phyloP scores from a whole-genome alignment of 179 eudicot genomes.

The Amaranthus tricolor region DNA sequence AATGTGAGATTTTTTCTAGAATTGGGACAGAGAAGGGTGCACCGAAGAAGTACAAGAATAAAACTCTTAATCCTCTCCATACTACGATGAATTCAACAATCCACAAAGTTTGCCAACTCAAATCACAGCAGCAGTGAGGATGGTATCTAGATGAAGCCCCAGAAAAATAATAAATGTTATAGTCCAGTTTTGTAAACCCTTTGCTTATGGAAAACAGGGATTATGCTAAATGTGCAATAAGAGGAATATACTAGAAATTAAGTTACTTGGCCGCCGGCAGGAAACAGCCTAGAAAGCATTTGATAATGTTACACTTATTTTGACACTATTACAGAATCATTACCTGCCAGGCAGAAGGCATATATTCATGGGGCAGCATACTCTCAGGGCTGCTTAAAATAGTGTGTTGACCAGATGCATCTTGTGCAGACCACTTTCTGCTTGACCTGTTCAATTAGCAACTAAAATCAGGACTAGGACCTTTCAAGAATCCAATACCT shows the following conservation, averaged over 20 bases:
- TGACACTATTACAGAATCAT: background rate
- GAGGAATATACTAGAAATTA: no score
- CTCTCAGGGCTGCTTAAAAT: constrained; percentile 34
- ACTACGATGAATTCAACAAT: background rate
- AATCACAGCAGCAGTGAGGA: background rate
- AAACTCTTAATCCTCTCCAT: background rate
- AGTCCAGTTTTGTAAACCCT: no score
- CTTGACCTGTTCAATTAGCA: constrained; percentile 36
- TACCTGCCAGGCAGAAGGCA: constrained; percentile 96
- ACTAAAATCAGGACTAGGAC: constrained; percentile 2
- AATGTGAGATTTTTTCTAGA: no score
- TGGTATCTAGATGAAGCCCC: background rate
- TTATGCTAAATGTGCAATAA: no score
- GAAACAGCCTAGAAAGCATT: no score
- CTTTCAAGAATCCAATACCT: background rate
- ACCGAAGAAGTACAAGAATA: background rate
- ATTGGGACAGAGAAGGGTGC: no score
- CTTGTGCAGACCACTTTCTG: constrained; percentile 41
- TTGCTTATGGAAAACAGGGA: no score
- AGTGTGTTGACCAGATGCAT: constrained; percentile 30
- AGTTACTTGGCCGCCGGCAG: no score
- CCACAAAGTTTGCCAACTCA: background rate
- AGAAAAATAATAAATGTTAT: background rate
- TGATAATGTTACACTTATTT: background rate
- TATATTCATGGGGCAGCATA: constrained; percentile 58